These are phyloP conservation scores for Boletellus deceptivus DNA, from an alignment of 1,284 basidiomycete genomes.

Conservation along the genomic window DNA sequence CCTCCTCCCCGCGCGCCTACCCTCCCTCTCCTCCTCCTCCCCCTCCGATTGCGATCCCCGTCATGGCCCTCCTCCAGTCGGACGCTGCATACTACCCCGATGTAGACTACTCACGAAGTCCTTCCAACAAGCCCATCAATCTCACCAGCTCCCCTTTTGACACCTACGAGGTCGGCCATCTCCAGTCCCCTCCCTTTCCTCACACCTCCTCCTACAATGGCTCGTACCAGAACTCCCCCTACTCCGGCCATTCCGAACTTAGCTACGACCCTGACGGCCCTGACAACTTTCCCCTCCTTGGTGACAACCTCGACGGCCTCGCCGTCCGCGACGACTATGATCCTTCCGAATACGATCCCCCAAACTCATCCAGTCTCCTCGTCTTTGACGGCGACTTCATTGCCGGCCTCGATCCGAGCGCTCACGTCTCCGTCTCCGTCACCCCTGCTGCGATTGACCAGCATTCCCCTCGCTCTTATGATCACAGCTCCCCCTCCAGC, in stretches of 20 bases:
- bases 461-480: slow-evolving; percentile 42
- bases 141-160: slow-evolving; percentile 34
- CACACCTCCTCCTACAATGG: slow-evolving; percentile 54
- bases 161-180: slow-evolving; percentile 36
- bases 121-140: slow-evolving; percentile 29
- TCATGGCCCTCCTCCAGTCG: slow-evolving; percentile 31
- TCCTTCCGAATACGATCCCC: slow-evolving; percentile 64
- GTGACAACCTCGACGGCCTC: slow-evolving; percentile 37
- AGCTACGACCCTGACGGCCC: slow-evolving; percentile 48
- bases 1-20: slow-evolving; percentile 22
- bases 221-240: slow-evolving; percentile 65
- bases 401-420: slow-evolving; percentile 30
- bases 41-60: background rate
- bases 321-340: slow-evolving; percentile 53
- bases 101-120: slow-evolving; percentile 28
- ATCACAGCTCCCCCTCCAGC: slow-evolving; percentile 67
- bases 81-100: slow-evolving; percentile 22
- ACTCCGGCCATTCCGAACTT: slow-evolving; percentile 63
- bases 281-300: slow-evolving; percentile 41
- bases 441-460: slow-evolving; percentile 39
- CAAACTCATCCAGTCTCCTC: slow-evolving; percentile 47
- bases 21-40: slow-evolving; percentile 2
- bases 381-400: slow-evolving; percentile 59
- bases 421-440: slow-evolving; percentile 42
- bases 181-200: slow-evolving; percentile 40